These are phyloP conservation scores for Auriscalpium orientale DNA, from an alignment of 768 basidiomycete genomes.

Conservation along the genomic window DNA sequence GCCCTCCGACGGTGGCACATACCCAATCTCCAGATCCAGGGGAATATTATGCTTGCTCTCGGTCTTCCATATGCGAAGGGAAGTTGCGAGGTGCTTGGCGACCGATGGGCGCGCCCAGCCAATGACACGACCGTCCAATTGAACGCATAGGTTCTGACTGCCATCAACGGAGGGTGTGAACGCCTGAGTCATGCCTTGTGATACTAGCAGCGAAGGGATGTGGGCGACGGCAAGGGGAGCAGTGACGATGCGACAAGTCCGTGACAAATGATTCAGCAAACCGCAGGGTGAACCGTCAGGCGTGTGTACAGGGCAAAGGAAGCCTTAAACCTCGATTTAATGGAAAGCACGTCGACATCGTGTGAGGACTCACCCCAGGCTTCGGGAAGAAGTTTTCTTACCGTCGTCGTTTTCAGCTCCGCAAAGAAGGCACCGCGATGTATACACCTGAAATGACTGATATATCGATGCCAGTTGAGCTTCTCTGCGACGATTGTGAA, in stretches of 20 bases:
- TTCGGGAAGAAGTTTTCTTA: slow-evolving; percentile 93
- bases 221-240: slow-evolving; percentile 64
- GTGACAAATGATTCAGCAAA: slow-evolving; percentile 91
- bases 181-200: slow-evolving; percentile 91
- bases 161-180: slow-evolving; percentile 80
- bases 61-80: slow-evolving; percentile 91
- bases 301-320: slow-evolving; percentile 97
- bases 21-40: slow-evolving; percentile 89
- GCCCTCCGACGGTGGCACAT: slow-evolving; percentile 76
- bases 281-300: slow-evolving; percentile 98
- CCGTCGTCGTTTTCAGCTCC: slow-evolving; percentile 95
- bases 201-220: slow-evolving; percentile 72
- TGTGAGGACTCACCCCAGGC: slow-evolving; percentile 72
- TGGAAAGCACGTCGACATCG: neutral
- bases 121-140: slow-evolving; percentile 92
- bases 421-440: slow-evolving; percentile 99
- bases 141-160: slow-evolving; percentile 73
- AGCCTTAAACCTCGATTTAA: slow-evolving; percentile 44
- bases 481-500: slow-evolving; percentile 99
- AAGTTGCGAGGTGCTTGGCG: slow-evolving; percentile 73
- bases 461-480: slow-evolving; percentile 96
- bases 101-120: slow-evolving; percentile 82
- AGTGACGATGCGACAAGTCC: slow-evolving; percentile 88
- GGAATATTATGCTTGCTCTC: slow-evolving; percentile 77
- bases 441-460: slow-evolving; percentile 96